Base-by-base conservation (phyloP, 257 asterid species). In the Leonotis leonurus region DNA sequence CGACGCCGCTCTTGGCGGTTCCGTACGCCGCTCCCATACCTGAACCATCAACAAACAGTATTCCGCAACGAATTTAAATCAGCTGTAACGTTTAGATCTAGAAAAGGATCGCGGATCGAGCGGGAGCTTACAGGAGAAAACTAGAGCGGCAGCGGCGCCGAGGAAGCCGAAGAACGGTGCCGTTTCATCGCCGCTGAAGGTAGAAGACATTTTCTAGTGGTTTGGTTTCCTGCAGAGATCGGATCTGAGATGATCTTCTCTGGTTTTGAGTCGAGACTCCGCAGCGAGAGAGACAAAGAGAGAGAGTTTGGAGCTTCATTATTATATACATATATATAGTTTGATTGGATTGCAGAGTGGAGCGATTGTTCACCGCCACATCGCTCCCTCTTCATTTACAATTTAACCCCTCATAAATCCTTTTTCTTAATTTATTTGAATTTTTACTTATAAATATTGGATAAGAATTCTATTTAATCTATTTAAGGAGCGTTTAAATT, bases 11-110 rank as follows among this genome's bases (percentile, higher is more conserved):
- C 82, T 83, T 83, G 5, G 89, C 89, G 3, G 89, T 83, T 2
- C 89, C 89, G 64, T 83, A 83, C 22, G 89, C 89, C 66, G 89
- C 89, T 35, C 89, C 89, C 89, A 83, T 83, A 65, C 89, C 89
- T 83, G 54, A 1, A 33, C 10, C 22, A 18, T 9, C n/a, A 44
- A 4, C 6, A 3, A 16, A 39, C 12, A 49, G 35, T 21, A 36
- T 13, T 30, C 50, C 26, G 14, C 4, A 49, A 41, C 48, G 17
- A 33, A n/a, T n/a, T 0, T 27, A 4, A 6, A 41, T n/a, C 33
- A 53, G 36, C 25, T 18, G 11, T 2, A 1, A 52, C 12, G 24
- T 26, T 36, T 36, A 52, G 73, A 81, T 81, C 77, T 62, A 49
- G 20, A 35, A 21, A 41, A 24, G 40, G 29, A 69, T 17, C 56